Evolutionary conservation across 202 grass and related monocot genomes (phyloP), one percentile per base, ranked within the genome.

Genomic region (Saccharum hybrid): DNA sequence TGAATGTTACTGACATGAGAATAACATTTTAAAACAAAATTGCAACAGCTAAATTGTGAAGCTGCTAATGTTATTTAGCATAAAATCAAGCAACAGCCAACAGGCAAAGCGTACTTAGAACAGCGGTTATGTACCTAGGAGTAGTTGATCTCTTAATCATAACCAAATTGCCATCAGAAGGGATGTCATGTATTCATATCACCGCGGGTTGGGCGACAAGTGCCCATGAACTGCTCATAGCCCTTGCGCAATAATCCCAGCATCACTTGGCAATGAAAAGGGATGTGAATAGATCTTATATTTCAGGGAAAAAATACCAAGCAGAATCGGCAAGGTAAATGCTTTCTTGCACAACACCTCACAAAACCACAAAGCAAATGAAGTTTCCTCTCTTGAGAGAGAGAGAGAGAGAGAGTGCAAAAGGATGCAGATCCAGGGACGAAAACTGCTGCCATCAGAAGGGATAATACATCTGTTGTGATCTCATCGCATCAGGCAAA

Each of bases 171-270:
- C 76, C 88, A 84, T 90, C 76, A 90, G 81, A 76, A 84, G 81
- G 88, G 88, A 76, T 57, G 21, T 66, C 56, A 71, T 71, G 45
- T 80, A 22, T 84, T 81, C 61, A 76, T 87, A 77, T 87, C 88
- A 84, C 85, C 2, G 85, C 84, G 61, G 8, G 64, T 84, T 40
- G 54, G 81, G 80, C 37, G 26, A 71, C 14, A 76, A 54, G 15
- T 71, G 76, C 75, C 80, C 51, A 71, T 7, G 45, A 59, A 80
- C 52, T 83, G 81, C 84, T 90, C 88, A 81, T 84, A 84, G 81
- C 88, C 88, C 84, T 90, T 90, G 88, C 84, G 81, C 88, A 90
- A 90, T 90, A 76, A 84, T 75, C 88, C 81, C 71, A 84, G 2
- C 84, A 90, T 90, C 81, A 87, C 71, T 52, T 90, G 84, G 57